A percentile compares a stretch with the other conserved stretches of the same genome.
Conservation (phyloP, 2,329 filamentous ascomycete species). For the Mycogone perniciosa region DNA sequence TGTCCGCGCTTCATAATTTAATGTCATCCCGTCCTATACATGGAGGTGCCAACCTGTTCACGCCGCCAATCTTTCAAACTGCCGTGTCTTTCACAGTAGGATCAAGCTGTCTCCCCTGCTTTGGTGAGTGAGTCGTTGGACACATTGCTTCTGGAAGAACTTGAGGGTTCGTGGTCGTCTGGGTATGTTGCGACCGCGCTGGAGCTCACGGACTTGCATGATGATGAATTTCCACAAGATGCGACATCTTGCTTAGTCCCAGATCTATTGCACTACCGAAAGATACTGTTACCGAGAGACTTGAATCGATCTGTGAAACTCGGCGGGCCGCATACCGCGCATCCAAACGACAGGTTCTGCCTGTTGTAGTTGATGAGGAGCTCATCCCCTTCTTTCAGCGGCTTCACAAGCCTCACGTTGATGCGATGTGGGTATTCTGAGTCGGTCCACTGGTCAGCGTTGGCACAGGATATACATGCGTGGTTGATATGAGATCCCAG, state of each 20-base stretch:
- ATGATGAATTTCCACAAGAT: neutral
- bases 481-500: constrained; percentile 27
- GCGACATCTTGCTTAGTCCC: neutral
- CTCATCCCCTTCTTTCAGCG: constrained; percentile 25
- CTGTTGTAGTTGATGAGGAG: constrained; percentile 33
- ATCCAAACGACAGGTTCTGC: constrained; percentile 21
- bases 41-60: too few species aligned
- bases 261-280: neutral
- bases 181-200: neutral
- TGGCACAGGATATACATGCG: constrained; percentile 25
- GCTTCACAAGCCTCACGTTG: constrained; percentile 11
- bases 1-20: neutral
- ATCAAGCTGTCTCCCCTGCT: too few species aligned
- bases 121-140: too few species aligned
- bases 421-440: constrained; percentile 14
- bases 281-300: neutral
- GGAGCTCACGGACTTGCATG: neutral
- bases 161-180: neutral
- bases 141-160: too few species aligned
- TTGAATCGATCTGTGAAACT: neutral
- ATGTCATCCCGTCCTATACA: neutral
- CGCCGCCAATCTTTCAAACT: too few species aligned
- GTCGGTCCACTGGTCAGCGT: constrained; percentile 18
- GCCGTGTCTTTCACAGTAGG: too few species aligned
- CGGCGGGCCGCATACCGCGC: constrained; percentile 16